phyloP scores from a whole-genome alignment of 257 asterid genomes.

The Voacanga thouarsii region DNA sequence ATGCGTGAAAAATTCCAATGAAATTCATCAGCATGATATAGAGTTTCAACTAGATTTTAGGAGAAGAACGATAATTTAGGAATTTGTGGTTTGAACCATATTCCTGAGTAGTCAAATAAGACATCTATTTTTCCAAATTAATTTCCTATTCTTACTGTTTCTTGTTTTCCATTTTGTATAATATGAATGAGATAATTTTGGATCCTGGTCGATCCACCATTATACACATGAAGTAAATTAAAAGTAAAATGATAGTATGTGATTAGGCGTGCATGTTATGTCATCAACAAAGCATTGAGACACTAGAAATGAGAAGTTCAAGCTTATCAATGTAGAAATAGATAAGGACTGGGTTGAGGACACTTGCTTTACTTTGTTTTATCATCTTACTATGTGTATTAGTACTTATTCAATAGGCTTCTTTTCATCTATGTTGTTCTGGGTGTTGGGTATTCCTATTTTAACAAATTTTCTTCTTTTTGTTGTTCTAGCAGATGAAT shows the following conservation, averaged over 20 bases:
- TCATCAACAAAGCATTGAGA: too few relatives aligned
- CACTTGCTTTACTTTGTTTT: background rate
- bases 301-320: background rate
- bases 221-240: background rate
- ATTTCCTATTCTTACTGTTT: background rate
- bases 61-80: background rate
- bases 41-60: background rate
- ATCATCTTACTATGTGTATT: background rate
- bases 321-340: background rate
- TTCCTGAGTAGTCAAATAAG: background rate
- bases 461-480: background rate
- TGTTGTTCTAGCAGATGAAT: slow-evolving; percentile 40
- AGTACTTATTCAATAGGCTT: background rate
- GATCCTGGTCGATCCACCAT: background rate
- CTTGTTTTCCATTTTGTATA: background rate
- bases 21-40: background rate
- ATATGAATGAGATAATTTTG: background rate
- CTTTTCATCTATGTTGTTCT: background rate
- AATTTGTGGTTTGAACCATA: background rate
- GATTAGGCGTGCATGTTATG: too few relatives aligned
- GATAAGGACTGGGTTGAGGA: background rate
- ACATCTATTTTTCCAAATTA: background rate
- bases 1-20: too few relatives aligned
- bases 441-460: background rate
- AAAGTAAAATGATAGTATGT: too few relatives aligned